phyloP scores from a whole-genome alignment of 306 rosid genomes.

The Senna siamea region DNA sequence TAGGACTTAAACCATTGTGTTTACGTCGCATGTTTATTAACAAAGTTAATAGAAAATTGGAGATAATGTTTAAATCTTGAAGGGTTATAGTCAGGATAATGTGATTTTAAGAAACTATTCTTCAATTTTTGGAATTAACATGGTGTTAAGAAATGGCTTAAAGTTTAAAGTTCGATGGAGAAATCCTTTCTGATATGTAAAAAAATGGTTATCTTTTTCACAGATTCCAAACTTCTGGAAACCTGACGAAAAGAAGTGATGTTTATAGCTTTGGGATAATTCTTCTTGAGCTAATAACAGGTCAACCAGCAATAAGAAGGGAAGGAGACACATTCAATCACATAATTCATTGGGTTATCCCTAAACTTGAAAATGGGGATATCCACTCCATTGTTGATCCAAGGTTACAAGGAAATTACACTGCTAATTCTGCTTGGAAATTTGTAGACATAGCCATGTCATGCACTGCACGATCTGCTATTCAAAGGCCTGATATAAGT shows the following conservation, averaged over 20 bases:
- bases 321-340: neutral
- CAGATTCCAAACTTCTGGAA: constrained; percentile 14
- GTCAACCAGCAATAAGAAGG: constrained; percentile 9
- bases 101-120: too few species aligned
- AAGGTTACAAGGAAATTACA: constrained; percentile 9
- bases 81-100: too few species aligned
- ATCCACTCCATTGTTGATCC: constrained; percentile 20
- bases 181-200: neutral
- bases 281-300: constrained; percentile 37
- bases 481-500: neutral
- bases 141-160: too few species aligned
- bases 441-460: constrained; percentile 1
- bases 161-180: too few species aligned
- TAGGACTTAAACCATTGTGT: too few species aligned
- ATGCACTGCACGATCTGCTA: neutral
- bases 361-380: constrained; percentile 26
- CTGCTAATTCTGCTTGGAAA: neutral
- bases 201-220: neutral
- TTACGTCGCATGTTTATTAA: too few species aligned
- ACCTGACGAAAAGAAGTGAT: constrained; percentile 21
- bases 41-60: too few species aligned
- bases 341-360: constrained; percentile 8
- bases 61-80: too few species aligned
- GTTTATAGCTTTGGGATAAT: constrained; percentile 41
- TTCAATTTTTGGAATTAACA: too few species aligned